Conservation (phyloP, 2,329 filamentous ascomycete species). For the Arthrobotrys conoides region DNA sequence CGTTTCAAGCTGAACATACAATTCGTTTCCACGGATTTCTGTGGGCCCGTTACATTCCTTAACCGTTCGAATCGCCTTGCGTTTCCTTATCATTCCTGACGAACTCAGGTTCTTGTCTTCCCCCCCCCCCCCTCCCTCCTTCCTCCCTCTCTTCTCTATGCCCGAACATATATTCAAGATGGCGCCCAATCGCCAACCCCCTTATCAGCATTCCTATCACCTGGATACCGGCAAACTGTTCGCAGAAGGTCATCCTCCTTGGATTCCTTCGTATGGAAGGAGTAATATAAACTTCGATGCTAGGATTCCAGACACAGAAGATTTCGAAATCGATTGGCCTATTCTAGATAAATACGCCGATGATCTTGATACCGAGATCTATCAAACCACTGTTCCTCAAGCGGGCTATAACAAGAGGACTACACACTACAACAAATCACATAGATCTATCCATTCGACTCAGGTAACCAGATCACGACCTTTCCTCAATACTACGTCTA, state of each 20-base stretch:
- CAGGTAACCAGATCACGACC: conserved; percentile 26
- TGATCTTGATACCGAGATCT: conserved; percentile 41
- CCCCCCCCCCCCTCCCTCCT: too few species aligned
- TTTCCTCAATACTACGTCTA: conserved; percentile 45
- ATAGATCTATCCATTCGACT: conserved; percentile 16
- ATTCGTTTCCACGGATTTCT: conserved; percentile 19
- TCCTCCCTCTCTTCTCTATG: conserved; percentile 19
- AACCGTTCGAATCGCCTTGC: conserved; percentile 6
- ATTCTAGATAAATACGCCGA: conserved; percentile 46
- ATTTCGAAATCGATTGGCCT: conserved; percentile 59
- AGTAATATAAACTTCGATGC: conserved; percentile 6
- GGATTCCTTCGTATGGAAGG: conserved; percentile 40
- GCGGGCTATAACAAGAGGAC: conserved; percentile 40
- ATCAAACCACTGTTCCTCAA: conserved; percentile 22
- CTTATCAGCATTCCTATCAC: conserved; percentile 49
- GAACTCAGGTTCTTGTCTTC: conserved; percentile 18
- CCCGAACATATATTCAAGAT: conserved; percentile 45
- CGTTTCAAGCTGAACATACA: conserved; percentile 9
- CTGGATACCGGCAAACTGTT: conserved; percentile 37
- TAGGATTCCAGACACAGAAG: conserved; percentile 46
- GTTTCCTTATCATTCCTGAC: conserved; percentile 50
- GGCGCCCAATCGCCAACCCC: conserved; percentile 38
- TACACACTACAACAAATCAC: conserved; percentile 24
- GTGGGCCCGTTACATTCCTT: conserved; percentile 39
- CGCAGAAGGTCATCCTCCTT: conserved; percentile 35